Evolutionary conservation across 1,284 basidiomycete genomes (phyloP).

Genomic region (Apiotrichum gamsii): DNA sequence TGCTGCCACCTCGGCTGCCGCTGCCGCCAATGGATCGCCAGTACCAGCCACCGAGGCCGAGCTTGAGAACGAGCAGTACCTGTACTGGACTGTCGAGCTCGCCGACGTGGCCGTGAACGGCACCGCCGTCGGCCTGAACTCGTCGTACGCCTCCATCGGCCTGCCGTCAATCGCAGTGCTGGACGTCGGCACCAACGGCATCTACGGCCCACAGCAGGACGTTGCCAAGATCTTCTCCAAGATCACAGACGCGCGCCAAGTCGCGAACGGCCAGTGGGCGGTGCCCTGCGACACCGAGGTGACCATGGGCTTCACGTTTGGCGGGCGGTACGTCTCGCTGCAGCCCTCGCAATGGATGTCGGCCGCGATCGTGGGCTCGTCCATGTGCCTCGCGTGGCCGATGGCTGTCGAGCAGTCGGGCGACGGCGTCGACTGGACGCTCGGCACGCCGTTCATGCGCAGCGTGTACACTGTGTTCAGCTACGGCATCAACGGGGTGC

Average conservation of each 20-base stretch:
- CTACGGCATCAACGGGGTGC: constrained; percentile 40
- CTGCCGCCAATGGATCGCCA: too few species aligned
- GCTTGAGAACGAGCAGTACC: constrained; percentile 51
- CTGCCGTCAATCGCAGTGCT: constrained; percentile 64
- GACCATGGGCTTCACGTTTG: constrained; percentile 67
- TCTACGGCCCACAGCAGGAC: constrained; percentile 75
- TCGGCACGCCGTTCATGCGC: constrained; percentile 72
- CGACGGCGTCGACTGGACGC: constrained; percentile 81
- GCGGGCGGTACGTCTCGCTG: constrained; percentile 58
- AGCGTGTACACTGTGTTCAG: constrained; percentile 71
- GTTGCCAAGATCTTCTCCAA: constrained; percentile 61
- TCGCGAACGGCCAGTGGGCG: constrained; percentile 66
- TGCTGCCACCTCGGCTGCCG: too few species aligned
- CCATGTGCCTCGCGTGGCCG: constrained; percentile 76
- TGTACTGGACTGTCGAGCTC: constrained; percentile 72
- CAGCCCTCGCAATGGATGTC: constrained; percentile 77
- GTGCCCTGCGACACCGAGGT: constrained; percentile 66
- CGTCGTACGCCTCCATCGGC: constrained; percentile 60
- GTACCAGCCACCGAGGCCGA: background rate
- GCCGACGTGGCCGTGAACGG: constrained; percentile 60
- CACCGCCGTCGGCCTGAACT: constrained; percentile 54
- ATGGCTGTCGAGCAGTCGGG: constrained; percentile 58
- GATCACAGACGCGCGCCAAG: constrained; percentile 64
- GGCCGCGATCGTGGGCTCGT: constrained; percentile 60
- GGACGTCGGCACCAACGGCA: constrained; percentile 72